A percentile compares a stretch with the other conserved stretches of the same genome.
Evolutionary conservation across 192 early-diverging fungal genomes (phyloP).

Genomic region (Globomyces pollinis-pini): DNA sequence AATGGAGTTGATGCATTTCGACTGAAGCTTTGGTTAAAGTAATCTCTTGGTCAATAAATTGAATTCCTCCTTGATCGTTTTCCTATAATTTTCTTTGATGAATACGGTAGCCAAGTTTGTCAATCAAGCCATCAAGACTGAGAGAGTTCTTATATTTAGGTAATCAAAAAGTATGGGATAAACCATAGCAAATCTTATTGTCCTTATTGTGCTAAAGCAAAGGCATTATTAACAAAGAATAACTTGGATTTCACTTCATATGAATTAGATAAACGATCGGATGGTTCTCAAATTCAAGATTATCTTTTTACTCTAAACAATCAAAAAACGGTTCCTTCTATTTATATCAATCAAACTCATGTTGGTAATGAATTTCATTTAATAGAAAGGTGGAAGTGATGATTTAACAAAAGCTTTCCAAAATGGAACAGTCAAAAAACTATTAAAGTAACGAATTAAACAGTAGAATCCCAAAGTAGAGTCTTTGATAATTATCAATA

Average conservation of each 20-base stretch:
- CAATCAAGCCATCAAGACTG: too few relatives aligned
- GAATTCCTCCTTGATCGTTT: not conserved
- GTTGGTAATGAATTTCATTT: too few relatives aligned
- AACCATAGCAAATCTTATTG: conserved; percentile 55
- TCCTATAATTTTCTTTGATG: not conserved
- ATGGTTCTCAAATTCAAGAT: conserved; percentile 31
- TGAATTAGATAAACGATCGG: conserved; percentile 27
- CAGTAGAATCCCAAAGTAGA: too few relatives aligned
- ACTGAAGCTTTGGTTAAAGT: conserved; percentile 23
- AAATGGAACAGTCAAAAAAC: not conserved
- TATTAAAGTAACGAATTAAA: not conserved
- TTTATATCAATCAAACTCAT: not conserved
- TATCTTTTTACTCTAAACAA: conserved; percentile 26
- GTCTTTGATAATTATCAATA: too few relatives aligned
- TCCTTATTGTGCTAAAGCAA: conserved; percentile 42
- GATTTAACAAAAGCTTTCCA: not conserved
- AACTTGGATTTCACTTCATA: conserved; percentile 20
- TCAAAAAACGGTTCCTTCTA: conserved; percentile 13
- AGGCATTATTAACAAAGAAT: conserved; percentile 36
- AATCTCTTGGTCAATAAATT: not conserved
- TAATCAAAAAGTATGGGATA: too few relatives aligned
- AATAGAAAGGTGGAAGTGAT: not conserved
- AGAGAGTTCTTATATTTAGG: too few relatives aligned
- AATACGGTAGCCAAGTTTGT: too few relatives aligned
- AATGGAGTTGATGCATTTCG: conserved; percentile 84